Evolutionary conservation across 176 grass and related monocot species (phyloP).

Genomic region (Areca catechu): DNA sequence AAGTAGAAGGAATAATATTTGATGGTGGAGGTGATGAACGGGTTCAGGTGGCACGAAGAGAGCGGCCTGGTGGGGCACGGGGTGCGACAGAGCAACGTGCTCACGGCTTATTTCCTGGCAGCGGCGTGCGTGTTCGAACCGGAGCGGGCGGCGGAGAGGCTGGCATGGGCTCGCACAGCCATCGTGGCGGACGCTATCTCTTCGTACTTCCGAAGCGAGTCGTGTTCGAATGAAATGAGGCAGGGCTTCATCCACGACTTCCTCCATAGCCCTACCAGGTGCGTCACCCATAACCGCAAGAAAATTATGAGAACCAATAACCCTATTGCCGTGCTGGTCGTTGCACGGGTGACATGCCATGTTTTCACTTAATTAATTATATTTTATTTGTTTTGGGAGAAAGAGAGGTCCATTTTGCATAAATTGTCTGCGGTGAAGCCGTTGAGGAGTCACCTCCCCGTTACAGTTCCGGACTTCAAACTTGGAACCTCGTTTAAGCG

Average conservation of each 20-base stretch:
- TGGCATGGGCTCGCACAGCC: slow-evolving; percentile 48
- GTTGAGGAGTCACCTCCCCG: too few relatives aligned
- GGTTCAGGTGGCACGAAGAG: slow-evolving; percentile 56
- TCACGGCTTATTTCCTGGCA: slow-evolving; percentile 53
- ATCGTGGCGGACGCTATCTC: slow-evolving; percentile 34
- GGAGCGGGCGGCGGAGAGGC: slow-evolving; percentile 29
- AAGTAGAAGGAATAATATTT: too few relatives aligned
- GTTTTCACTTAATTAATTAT: too few relatives aligned
- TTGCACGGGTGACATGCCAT: neutral
- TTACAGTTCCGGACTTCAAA: too few relatives aligned
- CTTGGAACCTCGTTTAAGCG: too few relatives aligned
- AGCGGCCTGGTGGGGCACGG: slow-evolving; percentile 26
- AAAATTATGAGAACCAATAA: too few relatives aligned
- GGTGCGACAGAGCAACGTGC: slow-evolving; percentile 25
- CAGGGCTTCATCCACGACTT: slow-evolving; percentile 22
- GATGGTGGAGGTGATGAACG: too few relatives aligned
- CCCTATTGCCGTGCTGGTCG: too few relatives aligned
- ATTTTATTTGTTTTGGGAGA: too few relatives aligned
- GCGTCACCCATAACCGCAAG: neutral
- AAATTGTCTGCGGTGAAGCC: too few relatives aligned
- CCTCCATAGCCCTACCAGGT: slow-evolving; percentile 10
- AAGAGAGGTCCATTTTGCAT: too few relatives aligned
- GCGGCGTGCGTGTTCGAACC: slow-evolving; percentile 57
- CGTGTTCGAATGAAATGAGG: slow-evolving; percentile 9
- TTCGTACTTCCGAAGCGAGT: slow-evolving; percentile 11